Percentiles rank a stretch among this genome's conserved stretches.
phyloP scores from a whole-genome alignment of 768 basidiomycete genomes.

The Phanerochaete sordida region DNA sequence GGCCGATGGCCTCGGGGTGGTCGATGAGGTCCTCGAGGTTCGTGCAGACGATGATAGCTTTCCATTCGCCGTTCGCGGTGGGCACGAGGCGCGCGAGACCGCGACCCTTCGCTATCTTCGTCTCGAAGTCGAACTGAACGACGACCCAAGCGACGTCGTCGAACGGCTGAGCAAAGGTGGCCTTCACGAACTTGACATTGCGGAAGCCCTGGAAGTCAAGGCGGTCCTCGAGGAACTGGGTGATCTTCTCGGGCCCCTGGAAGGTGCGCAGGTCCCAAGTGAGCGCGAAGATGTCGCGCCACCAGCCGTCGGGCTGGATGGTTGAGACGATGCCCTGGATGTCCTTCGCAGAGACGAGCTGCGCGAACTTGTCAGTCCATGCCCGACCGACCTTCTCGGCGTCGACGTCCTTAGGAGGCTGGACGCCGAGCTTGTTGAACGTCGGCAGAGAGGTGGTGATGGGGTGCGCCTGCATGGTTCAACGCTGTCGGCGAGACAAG shows the following conservation, averaged over 20 bases:
- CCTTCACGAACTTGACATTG: conserved; percentile 14
- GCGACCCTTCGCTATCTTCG: conserved; percentile 31
- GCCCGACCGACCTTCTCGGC: conserved; percentile 30
- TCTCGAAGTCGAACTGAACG: conserved; percentile 39
- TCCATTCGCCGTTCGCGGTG: conserved; percentile 36
- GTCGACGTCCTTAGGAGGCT: conserved; percentile 28
- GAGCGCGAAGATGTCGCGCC: conserved; percentile 29
- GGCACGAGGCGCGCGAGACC: conserved; percentile 48
- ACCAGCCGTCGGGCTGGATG: conserved; percentile 29
- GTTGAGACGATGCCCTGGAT: conserved; percentile 32
- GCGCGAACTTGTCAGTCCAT: conserved; percentile 41
- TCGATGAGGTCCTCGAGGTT: conserved; percentile 47
- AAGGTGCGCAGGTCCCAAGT: conserved; percentile 56
- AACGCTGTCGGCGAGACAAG: background rate
- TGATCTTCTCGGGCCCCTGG: conserved; percentile 33
- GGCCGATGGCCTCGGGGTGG: conserved; percentile 37
- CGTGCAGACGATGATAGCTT: conserved; percentile 46
- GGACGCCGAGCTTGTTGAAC: conserved; percentile 23
- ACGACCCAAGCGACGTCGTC: conserved; percentile 25
- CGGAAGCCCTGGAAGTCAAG: conserved; percentile 14
- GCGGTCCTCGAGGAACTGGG: conserved; percentile 25
- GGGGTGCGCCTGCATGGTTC: background rate
- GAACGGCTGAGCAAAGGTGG: conserved; percentile 18
- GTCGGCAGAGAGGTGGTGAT: conserved; percentile 22
- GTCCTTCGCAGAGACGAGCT: conserved; percentile 30